A percentile compares a stretch with the other conserved stretches of the same genome.
Conservation (phyloP, 2,329 filamentous ascomycete species). For the Trichothecium roseum region DNA sequence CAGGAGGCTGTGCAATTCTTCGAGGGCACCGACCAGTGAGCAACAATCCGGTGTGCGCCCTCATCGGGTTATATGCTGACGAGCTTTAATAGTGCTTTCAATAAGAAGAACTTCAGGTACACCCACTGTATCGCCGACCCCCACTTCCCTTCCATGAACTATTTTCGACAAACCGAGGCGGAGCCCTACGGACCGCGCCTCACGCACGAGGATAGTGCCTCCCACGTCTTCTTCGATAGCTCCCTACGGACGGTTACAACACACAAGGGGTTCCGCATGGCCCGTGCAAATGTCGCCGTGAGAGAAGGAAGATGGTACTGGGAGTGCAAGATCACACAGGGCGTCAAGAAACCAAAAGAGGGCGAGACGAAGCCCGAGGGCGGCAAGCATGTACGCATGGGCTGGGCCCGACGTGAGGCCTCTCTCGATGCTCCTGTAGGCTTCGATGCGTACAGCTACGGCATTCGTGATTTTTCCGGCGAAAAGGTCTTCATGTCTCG, state of each 20-base stretch:
- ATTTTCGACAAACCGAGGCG: slow-evolving; percentile 81
- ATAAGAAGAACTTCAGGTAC: slow-evolving; percentile 73
- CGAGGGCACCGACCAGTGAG: slow-evolving; percentile 56
- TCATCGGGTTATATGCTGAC: neutral
- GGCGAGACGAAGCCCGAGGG: slow-evolving; percentile 34
- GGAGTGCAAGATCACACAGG: slow-evolving; percentile 81
- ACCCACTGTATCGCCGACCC: slow-evolving; percentile 86
- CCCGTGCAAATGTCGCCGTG: slow-evolving; percentile 80
- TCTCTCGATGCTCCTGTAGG: slow-evolving; percentile 76
- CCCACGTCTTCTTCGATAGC: slow-evolving; percentile 73
- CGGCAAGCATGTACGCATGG: slow-evolving; percentile 65
- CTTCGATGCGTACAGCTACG: slow-evolving; percentile 89
- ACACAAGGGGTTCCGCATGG: slow-evolving; percentile 86
- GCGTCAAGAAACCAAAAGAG: slow-evolving; percentile 39
- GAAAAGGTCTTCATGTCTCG: slow-evolving; percentile 91
- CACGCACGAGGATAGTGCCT: slow-evolving; percentile 85
- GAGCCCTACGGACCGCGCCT: slow-evolving; percentile 75
- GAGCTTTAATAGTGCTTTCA: slow-evolving; percentile 37
- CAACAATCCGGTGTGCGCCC: slow-evolving; percentile 4
- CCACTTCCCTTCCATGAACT: slow-evolving; percentile 73
- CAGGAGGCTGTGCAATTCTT: slow-evolving; percentile 46
- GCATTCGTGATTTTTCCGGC: slow-evolving; percentile 77
- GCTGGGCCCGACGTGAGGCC: slow-evolving; percentile 74
- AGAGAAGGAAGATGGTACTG: slow-evolving; percentile 88
- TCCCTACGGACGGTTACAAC: slow-evolving; percentile 72